Evolutionary conservation across 2,329 filamentous ascomycete species (phyloP).

Genomic region (Onygena corvina): DNA sequence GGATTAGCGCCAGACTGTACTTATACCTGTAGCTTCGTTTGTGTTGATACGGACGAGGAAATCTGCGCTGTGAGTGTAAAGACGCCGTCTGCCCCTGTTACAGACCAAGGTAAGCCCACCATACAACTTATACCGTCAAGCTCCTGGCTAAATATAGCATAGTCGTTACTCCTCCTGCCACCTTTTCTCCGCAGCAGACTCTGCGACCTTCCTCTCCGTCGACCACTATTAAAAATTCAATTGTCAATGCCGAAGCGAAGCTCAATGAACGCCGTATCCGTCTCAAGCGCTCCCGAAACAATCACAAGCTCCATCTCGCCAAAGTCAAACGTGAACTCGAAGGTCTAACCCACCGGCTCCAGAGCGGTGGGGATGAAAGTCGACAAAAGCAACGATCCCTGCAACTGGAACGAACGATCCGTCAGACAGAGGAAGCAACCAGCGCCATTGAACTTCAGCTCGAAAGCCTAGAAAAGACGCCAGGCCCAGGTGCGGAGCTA

Average conservation of each 20-base stretch:
- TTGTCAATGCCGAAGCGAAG: constrained; percentile 49
- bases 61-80: constrained; percentile 51
- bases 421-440: constrained; percentile 52
- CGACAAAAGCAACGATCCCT: constrained; percentile 49
- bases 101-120: constrained; percentile 41
- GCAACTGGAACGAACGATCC: constrained; percentile 51
- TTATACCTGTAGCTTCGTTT: constrained; percentile 52
- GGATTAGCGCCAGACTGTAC: constrained; percentile 53
- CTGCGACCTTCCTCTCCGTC: constrained; percentile 52
- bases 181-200: constrained; percentile 44
- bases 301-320: constrained; percentile 47
- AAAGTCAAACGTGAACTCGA: constrained; percentile 52
- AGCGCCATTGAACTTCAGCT: constrained; percentile 43
- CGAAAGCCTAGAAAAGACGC: constrained; percentile 39
- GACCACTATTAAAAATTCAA: constrained; percentile 54
- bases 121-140: not conserved
- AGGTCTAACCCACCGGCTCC: constrained; percentile 44
- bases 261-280: constrained; percentile 48
- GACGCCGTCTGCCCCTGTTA: constrained; percentile 47
- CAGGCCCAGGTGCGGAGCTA: constrained; percentile 45
- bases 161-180: constrained; percentile 25
- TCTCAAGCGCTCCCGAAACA: constrained; percentile 48
- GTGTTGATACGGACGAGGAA: constrained; percentile 44
- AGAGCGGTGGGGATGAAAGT: constrained; percentile 49
- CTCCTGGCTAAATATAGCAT: constrained; percentile 9